Evolutionary conservation across 2,329 filamentous ascomycete species (phyloP), one percentile per base, ranked within the genome.

Genomic region (Pyricularia grisea): DNA sequence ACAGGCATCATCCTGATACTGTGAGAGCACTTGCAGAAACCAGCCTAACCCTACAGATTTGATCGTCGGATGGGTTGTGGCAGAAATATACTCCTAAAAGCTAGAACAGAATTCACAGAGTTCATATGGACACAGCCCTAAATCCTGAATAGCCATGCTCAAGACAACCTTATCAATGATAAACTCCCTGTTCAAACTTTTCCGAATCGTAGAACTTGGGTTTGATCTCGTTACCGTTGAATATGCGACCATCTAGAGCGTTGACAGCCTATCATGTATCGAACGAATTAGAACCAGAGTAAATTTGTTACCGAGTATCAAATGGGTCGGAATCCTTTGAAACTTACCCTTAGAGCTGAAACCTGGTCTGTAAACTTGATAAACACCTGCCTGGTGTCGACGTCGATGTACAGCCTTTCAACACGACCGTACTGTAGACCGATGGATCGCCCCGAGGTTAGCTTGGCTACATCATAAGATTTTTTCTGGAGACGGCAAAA

Each of bases 361-460:
- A 98, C 83, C 74, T 90, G 87, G 73, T 91, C 91, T 2, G 92
- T 94, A 76, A 98, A 99, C 77, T 96, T 92, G 78, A 99, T 93
- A 78, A 97, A 98, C 4, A 99, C 95, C 68, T 88, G 87, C 14
- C 82, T 79, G 66, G 82, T 83, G 72, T 85, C 81, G 64, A 88
- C 82, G 75, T 92, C 88, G 70, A 97, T 89, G 75, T 90, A 90
- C 23, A 97, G 83, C 73, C 92, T 84, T 78, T 96, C 92, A 5
- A 97, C 91, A 64, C 88, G 86, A 20, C 94, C 93, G 76, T 97
- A 97, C 88, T 93, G 72, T n/a, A 3, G 33, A 36, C 23, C 12
- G 5, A 25, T 2, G 31, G 10, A 1, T 60, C n/a, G 23, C 67
- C 31, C 20, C 69, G 23, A 33, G 6, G 60, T 68, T 50, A 68